phyloP scores from a whole-genome alignment of 345 rosid species.

The Capsella bursapastoris region DNA sequence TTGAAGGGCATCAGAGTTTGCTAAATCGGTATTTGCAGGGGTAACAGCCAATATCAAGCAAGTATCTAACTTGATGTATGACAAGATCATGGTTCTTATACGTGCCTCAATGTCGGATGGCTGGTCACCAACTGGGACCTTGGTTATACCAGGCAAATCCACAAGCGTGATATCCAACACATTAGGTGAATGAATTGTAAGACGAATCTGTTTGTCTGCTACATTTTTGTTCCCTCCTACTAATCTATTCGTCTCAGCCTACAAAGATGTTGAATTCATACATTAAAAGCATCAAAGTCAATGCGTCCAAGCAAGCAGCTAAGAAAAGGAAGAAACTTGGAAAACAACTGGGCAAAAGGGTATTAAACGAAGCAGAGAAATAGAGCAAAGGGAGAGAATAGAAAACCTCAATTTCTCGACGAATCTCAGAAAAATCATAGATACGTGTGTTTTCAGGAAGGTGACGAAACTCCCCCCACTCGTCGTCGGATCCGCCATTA shows the following conservation, averaged over 20 bases:
- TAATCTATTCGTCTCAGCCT: conserved; percentile 72
- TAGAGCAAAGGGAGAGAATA: neutral
- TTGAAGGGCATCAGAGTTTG: conserved; percentile 78
- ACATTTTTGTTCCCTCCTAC: conserved; percentile 69
- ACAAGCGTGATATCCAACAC: conserved; percentile 70
- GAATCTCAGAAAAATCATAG: conserved; percentile 89
- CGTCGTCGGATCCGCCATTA: conserved; percentile 74
- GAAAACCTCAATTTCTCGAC: conserved; percentile 88
- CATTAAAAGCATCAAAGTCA: conserved; percentile 2
- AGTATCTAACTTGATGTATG: conserved; percentile 51
- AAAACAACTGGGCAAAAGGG: neutral
- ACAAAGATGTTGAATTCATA: conserved; percentile 14
- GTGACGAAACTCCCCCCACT: conserved; percentile 97
- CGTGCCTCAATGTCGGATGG: conserved; percentile 64
- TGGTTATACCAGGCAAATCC: conserved; percentile 77
- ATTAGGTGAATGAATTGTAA: conserved; percentile 63
- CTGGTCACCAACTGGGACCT: conserved; percentile 80
- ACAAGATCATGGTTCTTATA: conserved; percentile 64
- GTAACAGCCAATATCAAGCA: conserved; percentile 75
- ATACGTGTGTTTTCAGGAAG: conserved; percentile 68
- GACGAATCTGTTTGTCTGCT: conserved; percentile 59
- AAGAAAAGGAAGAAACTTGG: neutral
- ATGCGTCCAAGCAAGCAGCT: neutral
- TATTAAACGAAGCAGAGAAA: neutral
- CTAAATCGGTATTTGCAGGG: conserved; percentile 76